Conservation (phyloP, 1,284 basidiomycete genomes). For the Chalciporus piperatoides region DNA sequence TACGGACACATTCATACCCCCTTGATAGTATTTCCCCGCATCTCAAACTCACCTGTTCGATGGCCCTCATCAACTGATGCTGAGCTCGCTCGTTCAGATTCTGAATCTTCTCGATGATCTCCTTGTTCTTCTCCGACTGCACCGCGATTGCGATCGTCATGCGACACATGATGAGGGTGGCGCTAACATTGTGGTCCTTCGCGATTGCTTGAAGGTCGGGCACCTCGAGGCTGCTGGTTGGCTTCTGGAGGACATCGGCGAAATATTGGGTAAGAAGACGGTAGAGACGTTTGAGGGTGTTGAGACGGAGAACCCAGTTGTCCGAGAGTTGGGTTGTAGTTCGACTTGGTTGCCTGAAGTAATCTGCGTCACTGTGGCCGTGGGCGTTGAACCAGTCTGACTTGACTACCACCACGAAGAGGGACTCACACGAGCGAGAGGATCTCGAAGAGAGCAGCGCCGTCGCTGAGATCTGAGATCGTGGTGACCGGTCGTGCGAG, state of each 20-base stretch:
- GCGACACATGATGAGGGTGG: slow-evolving; percentile 73
- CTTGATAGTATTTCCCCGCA: not conserved
- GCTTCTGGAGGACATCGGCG: slow-evolving; percentile 73
- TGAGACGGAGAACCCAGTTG: slow-evolving; percentile 89
- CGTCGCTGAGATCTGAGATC: slow-evolving; percentile 70
- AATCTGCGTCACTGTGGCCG: slow-evolving; percentile 65
- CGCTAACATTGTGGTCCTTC: slow-evolving; percentile 63
- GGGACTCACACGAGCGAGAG: slow-evolving; percentile 65
- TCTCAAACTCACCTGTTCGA: slow-evolving; percentile 62
- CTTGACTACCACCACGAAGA: not conserved
- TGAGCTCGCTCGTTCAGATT: slow-evolving; percentile 75
- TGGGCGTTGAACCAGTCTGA: slow-evolving; percentile 12
- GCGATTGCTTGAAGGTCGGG: slow-evolving; percentile 82
- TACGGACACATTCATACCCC: not conserved
- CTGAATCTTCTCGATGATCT: slow-evolving; percentile 84
- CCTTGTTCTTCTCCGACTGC: slow-evolving; percentile 81
- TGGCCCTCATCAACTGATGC: slow-evolving; percentile 80
- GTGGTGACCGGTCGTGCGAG: slow-evolving; percentile 58
- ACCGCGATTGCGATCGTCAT: slow-evolving; percentile 92
- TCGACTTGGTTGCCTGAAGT: slow-evolving; percentile 65
- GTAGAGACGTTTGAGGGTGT: slow-evolving; percentile 78
- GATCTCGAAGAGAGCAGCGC: slow-evolving; percentile 66
- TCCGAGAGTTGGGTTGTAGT: slow-evolving; percentile 62
- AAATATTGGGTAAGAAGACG: slow-evolving; percentile 87
- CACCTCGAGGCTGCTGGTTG: slow-evolving; percentile 67